Base-by-base conservation (phyloP, 83 land plant genomes). In the Larix sibirica region DNA sequence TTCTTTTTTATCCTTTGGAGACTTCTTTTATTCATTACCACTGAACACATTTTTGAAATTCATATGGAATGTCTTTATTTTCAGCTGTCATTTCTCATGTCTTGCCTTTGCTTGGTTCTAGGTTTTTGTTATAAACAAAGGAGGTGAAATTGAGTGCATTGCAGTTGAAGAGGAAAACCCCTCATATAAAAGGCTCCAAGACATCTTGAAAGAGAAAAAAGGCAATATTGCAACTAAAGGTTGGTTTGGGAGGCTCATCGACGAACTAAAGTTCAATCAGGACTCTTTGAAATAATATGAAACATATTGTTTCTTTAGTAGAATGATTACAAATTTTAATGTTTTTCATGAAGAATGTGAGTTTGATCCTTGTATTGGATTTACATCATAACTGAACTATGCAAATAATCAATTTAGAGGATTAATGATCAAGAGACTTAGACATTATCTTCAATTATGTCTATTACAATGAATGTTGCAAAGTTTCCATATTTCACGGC, bases 241-340 rank as follows among this genome's bases (percentile, higher is more conserved):
- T 44, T 89, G 87, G 91, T 70, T 89, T 20, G 80, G 67, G 10
- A 84, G 91, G 83, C 68, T 89, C 6, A 16, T 89, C 38, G 82
- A 81, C 3, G 90, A 89, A 70, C 70, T 89, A 12, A 86, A 83
- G 64, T 89, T 89, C 86, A 89, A 86, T 79, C 82, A 81, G 31
- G 84, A 89, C 18, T 89, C 90, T 36, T 54, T 89, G 18, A 88
- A 85, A 26, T 66, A 69, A 81, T 66, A 33, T 36, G 75, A 33
- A 70, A 44, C 50, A 44, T 44, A 7, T 44, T 1, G 9, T 7
- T 44, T 44, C 50, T 44, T 44, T 6, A 6, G 50, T 44, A 44
- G 50, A 44, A 7, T 7, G 50, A 6, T 7, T 44, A 44, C 50
- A 16, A 17, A 18, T 70, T 70, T 16, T 20, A 38, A 70, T 38